Conservation (phyloP, 2,329 filamentous ascomycete species). For the Botrytis deweyae region DNA sequence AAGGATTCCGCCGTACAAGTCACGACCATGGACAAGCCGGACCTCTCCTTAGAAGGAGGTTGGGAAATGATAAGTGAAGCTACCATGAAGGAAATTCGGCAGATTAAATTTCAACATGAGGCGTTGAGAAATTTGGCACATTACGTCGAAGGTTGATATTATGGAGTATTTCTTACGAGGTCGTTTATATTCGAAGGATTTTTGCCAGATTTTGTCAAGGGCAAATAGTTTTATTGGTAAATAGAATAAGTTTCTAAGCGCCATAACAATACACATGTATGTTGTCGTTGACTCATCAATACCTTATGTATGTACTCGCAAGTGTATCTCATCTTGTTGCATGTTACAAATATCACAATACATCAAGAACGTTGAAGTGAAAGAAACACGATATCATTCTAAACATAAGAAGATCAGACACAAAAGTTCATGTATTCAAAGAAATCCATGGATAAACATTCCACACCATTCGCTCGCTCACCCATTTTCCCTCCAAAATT, state of each 20-base stretch:
- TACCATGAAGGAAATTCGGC: background rate
- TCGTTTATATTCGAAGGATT: background rate
- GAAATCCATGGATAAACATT: conserved; percentile 7
- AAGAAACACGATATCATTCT: background rate
- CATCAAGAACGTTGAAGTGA: background rate
- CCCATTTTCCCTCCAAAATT: background rate
- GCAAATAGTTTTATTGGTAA: background rate
- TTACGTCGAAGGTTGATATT: background rate
- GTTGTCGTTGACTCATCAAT: background rate
- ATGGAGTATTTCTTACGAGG: background rate
- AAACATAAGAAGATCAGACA: background rate
- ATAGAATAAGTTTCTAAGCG: background rate
- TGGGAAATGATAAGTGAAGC: background rate
- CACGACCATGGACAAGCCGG: background rate
- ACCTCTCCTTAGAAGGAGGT: background rate
- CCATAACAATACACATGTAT: background rate
- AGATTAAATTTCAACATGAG: background rate
- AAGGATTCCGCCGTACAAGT: background rate
- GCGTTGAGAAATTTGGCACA: no score
- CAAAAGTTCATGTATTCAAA: background rate
- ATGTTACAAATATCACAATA: background rate
- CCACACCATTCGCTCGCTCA: background rate
- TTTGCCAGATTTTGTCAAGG: background rate
- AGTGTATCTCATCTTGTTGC: background rate
- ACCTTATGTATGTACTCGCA: background rate